Evolutionary conservation across 305 asterid genomes (phyloP).

Genomic region (Solanum aculeatissimum): DNA sequence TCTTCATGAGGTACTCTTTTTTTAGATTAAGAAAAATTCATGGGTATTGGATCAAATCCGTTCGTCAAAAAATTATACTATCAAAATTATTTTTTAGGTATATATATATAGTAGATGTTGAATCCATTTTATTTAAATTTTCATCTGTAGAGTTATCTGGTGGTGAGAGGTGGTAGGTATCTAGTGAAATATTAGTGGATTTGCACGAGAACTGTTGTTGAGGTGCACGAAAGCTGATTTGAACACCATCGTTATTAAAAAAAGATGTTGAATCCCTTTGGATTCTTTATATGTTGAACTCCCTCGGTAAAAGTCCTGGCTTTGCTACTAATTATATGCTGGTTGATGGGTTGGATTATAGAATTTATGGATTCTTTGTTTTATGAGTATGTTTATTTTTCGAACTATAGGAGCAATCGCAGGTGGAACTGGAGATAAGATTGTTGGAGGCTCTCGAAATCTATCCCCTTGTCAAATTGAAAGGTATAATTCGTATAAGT

Average conservation of each 20-base stretch:
- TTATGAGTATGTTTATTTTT: not conserved
- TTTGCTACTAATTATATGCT: not conserved
- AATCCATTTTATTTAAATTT: not conserved
- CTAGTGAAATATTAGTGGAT: not conserved
- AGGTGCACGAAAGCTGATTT: not conserved
- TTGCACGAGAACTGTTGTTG: not conserved
- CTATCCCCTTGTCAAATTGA: conserved; percentile 78
- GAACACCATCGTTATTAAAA: not conserved
- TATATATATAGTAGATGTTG: not conserved
- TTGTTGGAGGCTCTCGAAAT: conserved; percentile 80
- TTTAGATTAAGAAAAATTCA: not conserved
- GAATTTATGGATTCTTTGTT: not conserved
- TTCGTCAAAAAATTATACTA: not conserved
- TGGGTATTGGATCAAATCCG: not conserved
- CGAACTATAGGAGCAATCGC: conserved; percentile 47
- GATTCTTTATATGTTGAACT: not conserved
- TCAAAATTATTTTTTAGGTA: not conserved
- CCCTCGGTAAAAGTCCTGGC: not conserved
- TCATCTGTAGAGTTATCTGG: not conserved
- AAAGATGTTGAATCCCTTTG: not conserved
- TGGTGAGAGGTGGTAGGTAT: not conserved
- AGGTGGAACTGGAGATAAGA: conserved; percentile 82
- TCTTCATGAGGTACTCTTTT: conserved; percentile 36
- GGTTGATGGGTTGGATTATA: not conserved
- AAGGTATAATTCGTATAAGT: conserved; percentile 21